Evolutionary conservation across 257 asterid species (phyloP), one percentile per base, ranked within the genome.

Genomic region (Solanum arcanum): DNA sequence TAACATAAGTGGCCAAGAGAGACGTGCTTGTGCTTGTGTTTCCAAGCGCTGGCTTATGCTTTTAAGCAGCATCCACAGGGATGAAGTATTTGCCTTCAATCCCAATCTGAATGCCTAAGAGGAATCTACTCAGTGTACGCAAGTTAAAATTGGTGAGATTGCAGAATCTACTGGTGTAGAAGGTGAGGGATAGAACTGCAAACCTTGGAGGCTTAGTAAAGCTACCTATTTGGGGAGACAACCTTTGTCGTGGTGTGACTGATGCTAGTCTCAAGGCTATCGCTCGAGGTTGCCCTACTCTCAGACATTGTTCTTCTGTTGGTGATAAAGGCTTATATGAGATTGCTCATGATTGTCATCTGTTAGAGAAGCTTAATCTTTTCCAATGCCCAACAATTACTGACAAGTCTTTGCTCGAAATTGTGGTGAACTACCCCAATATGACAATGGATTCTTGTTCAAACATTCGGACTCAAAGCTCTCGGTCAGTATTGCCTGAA

Each of bases 1-100:
- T 64, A 35, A 35, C 39, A 35, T 1, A 1, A 94, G 93, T 12
- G 94, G 93, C 87, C 91, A 93, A 83, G 99, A 93, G 89, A 93
- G 94, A 90, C 93, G 96, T 52, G 62, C 62, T 18, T 52, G 62
- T 52, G 62, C 99, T 76, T 90, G 91, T 88, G 98, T 96, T 37
- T 97, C 99, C 49, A 97, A 97, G 89, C 95, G 92, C 11, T 97
- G 98, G 99, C 99, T 96, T 86, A 91, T 92, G 93, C 98, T 94
- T 89, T 84, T 97, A 90, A 96, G 98, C 62, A 94, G 90, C 91
- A 95, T 97, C 87, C 87, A 88, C 41, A 83, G 90, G 87, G 62
- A 52, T 18, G 62, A 52, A 52, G n/a, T 4, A 16, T 16, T 52
- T 52, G 62, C 62, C 62, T 52, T 52, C 62, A 52, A 52, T 3